Evolutionary conservation across 129 eudicot species (phyloP).

Genomic region (Heracleum sosnowskyi): DNA sequence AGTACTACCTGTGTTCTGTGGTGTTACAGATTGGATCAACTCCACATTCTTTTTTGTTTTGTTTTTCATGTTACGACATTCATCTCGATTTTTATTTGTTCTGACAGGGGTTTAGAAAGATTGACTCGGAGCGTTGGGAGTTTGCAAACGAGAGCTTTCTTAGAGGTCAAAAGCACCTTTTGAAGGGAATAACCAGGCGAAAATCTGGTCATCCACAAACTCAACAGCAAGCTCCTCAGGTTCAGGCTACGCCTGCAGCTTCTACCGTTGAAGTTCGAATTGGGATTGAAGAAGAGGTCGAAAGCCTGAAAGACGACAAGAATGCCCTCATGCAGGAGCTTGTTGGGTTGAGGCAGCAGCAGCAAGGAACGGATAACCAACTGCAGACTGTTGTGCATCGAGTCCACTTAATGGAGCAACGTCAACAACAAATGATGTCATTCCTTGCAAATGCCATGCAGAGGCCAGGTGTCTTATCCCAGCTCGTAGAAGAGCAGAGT

Average conservation of each 20-base stretch:
- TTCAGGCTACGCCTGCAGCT: conserved; percentile 31
- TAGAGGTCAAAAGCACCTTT: conserved; percentile 59
- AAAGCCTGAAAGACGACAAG: conserved; percentile 49
- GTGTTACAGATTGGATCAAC: neutral
- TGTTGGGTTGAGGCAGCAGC: conserved; percentile 45
- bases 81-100: neutral
- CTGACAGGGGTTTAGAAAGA: conserved; percentile 63
- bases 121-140: conserved; percentile 77
- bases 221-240: conserved; percentile 25
- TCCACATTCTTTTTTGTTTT: neutral
- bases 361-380: conserved; percentile 45
- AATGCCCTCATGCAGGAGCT: conserved; percentile 54
- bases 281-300: conserved; percentile 45
- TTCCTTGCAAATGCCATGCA: conserved; percentile 55
- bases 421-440: conserved; percentile 60
- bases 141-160: conserved; percentile 82
- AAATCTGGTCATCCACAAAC: conserved; percentile 51
- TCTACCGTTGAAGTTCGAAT: conserved; percentile 37
- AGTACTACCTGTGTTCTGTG: neutral
- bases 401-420: conserved; percentile 53
- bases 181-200: conserved; percentile 61
- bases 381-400: conserved; percentile 45
- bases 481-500: conserved; percentile 48
- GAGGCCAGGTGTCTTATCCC: conserved; percentile 49
- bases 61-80: neutral